Percentiles rank a stretch among this genome's conserved stretches.
Conservation (phyloP, 768 basidiomycete genomes). For the Suillus ampliporus region DNA sequence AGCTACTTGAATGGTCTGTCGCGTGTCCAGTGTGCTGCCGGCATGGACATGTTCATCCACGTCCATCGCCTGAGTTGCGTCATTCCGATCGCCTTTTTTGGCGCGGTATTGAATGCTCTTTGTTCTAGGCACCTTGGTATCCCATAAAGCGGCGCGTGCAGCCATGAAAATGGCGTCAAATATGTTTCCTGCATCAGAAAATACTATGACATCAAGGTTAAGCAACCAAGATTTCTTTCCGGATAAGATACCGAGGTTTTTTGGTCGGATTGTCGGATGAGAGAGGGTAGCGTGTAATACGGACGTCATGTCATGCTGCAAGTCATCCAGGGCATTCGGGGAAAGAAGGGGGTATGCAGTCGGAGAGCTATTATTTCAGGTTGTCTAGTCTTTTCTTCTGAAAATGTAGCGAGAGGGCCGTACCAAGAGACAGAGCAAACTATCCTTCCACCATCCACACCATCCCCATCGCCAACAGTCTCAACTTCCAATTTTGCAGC, state of each 20-base stretch:
- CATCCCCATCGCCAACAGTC: conserved; percentile 47
- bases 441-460: conserved; percentile 64
- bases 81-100: conserved; percentile 30
- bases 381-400: conserved; percentile 7
- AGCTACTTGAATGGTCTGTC: conserved; percentile 52
- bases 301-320: conserved; percentile 73
- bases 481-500: conserved; percentile 85
- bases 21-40: conserved; percentile 64
- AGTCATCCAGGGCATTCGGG: conserved; percentile 68
- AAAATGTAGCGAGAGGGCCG: conserved; percentile 34
- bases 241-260: conserved; percentile 64
- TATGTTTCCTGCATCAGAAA: conserved; percentile 76
- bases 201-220: conserved; percentile 74
- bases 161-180: conserved; percentile 83
- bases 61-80: conserved; percentile 53
- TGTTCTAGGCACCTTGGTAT: conserved; percentile 80
- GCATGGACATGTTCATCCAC: conserved; percentile 44
- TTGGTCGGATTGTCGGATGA: conserved; percentile 68
- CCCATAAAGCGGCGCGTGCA: conserved; percentile 79
- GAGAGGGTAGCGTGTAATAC: conserved; percentile 68
- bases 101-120: conserved; percentile 71
- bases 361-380: conserved; percentile 66
- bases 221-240: conserved; percentile 77
- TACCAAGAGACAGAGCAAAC: conserved; percentile 80
- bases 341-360: conserved; percentile 78